These are phyloP conservation scores for Schwanniomyces pseudopolymorphus DNA, from an alignment of 805 yeast genomes.

Conservation along the genomic window DNA sequence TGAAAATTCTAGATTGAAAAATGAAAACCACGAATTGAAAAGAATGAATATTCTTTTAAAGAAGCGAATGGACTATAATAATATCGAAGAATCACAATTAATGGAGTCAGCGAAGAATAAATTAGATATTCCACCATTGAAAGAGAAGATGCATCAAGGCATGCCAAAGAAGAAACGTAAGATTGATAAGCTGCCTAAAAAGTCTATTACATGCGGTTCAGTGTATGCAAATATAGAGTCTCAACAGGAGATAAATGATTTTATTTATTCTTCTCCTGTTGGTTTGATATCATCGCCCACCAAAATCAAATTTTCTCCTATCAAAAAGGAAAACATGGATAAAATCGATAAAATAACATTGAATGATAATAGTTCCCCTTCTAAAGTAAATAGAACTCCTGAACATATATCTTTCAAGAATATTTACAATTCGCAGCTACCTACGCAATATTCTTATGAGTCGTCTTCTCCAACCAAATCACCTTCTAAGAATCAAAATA, in stretches of 20 bases:
- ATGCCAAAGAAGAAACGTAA: neutral
- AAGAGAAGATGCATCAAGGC: neutral
- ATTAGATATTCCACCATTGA: neutral
- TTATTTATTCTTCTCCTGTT: neutral
- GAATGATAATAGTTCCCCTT: neutral
- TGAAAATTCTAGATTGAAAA: neutral
- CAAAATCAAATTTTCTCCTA: neutral
- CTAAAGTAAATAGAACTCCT: neutral
- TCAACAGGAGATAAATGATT: neutral
- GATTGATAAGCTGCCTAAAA: too few relatives aligned
- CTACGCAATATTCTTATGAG: constrained; percentile 7
- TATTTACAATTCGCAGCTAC: constrained; percentile 5
- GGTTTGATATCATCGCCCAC: neutral
- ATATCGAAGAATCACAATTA: too few relatives aligned
- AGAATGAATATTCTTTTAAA: neutral
- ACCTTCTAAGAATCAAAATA: neutral
- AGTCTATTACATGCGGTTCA: too few relatives aligned
- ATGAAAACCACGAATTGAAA: neutral
- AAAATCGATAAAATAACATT: neutral
- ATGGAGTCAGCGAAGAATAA: neutral
- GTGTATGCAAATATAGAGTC: neutral
- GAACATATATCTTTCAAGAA: neutral
- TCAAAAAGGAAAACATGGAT: neutral
- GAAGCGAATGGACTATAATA: too few relatives aligned
- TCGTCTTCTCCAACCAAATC: constrained; percentile 5